phyloP scores from a whole-genome alignment of 305 asterid species.

The Fraxinus dipetala region DNA sequence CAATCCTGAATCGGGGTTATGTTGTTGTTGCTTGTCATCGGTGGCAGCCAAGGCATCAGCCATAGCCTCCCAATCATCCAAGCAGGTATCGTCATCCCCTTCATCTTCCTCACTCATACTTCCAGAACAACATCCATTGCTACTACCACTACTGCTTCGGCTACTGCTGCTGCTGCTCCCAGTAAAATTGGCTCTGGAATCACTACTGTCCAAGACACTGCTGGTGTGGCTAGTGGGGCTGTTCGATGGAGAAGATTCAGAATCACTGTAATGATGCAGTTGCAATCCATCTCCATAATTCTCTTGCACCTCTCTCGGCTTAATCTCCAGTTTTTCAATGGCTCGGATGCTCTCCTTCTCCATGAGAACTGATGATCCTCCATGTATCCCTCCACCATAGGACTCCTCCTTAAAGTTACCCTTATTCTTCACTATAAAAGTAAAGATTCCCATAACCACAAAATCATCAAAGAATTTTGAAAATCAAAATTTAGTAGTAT shows the following conservation, averaged over 20 bases:
- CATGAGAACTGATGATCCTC: conserved; percentile 16
- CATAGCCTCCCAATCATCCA: conserved; percentile 96
- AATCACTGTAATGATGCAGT: conserved; percentile 51
- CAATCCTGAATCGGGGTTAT: conserved; percentile 25
- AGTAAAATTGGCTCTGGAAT: conserved; percentile 41
- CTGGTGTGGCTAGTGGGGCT: conserved; percentile 42
- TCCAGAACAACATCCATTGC: conserved; percentile 48
- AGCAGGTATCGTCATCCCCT: conserved; percentile 56
- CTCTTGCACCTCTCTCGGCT: conserved; percentile 39
- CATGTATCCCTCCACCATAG: conserved; percentile 31
- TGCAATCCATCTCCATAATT: conserved; percentile 41
- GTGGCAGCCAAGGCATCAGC: conserved; percentile 89
- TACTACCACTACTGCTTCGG: conserved; percentile 49
- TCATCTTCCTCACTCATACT: conserved; percentile 63
- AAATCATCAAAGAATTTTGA: neutral
- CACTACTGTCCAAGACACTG: conserved; percentile 43
- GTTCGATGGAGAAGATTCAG: conserved; percentile 49
- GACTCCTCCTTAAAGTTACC: conserved; percentile 46
- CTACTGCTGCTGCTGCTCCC: conserved; percentile 36
- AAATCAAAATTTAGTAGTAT: neutral
- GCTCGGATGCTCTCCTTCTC: conserved; percentile 29
- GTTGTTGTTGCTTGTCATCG: conserved; percentile 45
- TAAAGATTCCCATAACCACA: conserved; percentile 22
- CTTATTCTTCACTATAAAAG: conserved; percentile 56
- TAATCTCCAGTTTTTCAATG: conserved; percentile 51